Evolutionary conservation across 73 alveolate species (phyloP).

Genomic region (Tetrahymena borealis): DNA sequence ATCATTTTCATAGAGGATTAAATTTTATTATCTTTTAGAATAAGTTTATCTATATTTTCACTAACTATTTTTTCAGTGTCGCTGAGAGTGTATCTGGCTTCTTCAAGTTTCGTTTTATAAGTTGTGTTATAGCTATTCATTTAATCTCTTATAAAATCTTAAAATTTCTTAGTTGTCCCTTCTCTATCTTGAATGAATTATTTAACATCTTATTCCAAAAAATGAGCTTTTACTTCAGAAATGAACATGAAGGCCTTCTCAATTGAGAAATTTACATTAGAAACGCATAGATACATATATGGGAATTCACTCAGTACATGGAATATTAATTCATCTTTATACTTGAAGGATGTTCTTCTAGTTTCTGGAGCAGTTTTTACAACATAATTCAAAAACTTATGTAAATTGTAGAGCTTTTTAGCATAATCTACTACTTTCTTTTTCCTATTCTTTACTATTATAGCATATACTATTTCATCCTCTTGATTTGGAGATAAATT

Average conservation of each 20-base stretch:
- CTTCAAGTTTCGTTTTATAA: background rate
- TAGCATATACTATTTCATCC: background rate
- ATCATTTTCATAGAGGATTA: background rate
- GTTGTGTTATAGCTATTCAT: background rate
- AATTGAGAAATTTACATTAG: background rate
- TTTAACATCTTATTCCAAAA: background rate
- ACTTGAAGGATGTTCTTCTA: background rate
- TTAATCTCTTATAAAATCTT: background rate
- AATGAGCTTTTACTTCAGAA: background rate
- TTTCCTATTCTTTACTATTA: background rate
- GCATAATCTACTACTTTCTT: background rate
- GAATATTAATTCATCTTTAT: background rate
- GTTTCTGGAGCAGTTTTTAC: background rate
- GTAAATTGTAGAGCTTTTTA: background rate
- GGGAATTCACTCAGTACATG: background rate
- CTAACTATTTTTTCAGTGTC: background rate
- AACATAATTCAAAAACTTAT: background rate
- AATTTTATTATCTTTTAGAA: background rate
- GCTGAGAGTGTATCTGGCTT: background rate
- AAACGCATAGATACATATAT: background rate
- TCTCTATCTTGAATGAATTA: background rate
- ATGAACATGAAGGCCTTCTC: background rate
- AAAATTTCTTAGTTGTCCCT: background rate
- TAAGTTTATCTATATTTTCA: background rate
- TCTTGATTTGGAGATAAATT: background rate